Evolutionary conservation across 2,329 filamentous ascomycete genomes (phyloP).

Genomic region (Scorias spongiosa): DNA sequence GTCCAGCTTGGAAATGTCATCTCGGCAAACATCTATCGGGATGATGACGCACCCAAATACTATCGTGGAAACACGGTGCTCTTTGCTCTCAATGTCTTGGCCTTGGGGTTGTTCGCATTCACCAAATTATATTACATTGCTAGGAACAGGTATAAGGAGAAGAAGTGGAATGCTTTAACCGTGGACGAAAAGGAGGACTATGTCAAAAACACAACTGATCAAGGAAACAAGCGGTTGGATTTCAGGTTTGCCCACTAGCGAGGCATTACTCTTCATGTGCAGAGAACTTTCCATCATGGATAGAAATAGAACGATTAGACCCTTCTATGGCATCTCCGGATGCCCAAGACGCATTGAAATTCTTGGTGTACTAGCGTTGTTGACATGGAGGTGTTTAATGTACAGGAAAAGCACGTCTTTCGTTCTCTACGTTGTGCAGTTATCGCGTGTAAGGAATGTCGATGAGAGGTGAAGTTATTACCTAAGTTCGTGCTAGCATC

Average conservation of each 20-base stretch:
- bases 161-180: constrained; percentile 24
- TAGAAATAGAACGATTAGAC: too few species aligned
- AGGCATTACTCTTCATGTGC: too few species aligned
- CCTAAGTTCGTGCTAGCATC: too few species aligned
- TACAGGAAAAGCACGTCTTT: too few species aligned
- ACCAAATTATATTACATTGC: constrained; percentile 21
- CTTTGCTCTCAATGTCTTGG: constrained; percentile 16
- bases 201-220: constrained; percentile 20
- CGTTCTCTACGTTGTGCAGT: too few species aligned
- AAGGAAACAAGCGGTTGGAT: constrained; percentile 22
- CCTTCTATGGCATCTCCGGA: too few species aligned
- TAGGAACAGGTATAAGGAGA: constrained; percentile 17
- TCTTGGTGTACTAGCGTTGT: too few species aligned
- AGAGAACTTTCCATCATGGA: too few species aligned
- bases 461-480: too few species aligned
- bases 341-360: too few species aligned
- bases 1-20: constrained; percentile 32
- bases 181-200: constrained; percentile 21
- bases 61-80: constrained; percentile 25
- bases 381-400: too few species aligned
- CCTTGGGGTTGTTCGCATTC: constrained; percentile 16
- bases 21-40: constrained; percentile 33
- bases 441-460: too few species aligned
- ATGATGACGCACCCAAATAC: constrained; percentile 31
- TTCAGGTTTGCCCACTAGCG: constrained; percentile 19